Percentiles rank a stretch among this genome's conserved stretches.
Conservation (phyloP, 139 green algal species). For the Prasinococcaceae sp. region DNA sequence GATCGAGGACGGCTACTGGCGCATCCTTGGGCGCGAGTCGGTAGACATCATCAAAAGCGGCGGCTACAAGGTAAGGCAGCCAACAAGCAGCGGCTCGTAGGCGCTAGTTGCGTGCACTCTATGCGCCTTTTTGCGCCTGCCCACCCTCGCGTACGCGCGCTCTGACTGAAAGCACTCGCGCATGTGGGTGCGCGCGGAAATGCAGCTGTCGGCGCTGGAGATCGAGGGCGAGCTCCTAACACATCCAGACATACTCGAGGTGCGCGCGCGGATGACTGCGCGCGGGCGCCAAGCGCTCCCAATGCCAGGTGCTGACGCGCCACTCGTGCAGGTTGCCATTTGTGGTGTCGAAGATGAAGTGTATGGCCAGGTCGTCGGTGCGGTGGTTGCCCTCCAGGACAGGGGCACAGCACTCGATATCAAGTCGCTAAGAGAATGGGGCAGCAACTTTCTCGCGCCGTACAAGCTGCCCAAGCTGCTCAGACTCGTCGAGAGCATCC, state of each 20-base stretch:
- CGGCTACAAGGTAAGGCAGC: too few species aligned
- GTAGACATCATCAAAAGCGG: slow-evolving; percentile 92
- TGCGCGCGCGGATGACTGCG: not conserved
- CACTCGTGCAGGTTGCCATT: slow-evolving; percentile 61
- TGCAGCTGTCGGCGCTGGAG: slow-evolving; percentile 45
- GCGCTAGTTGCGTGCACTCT: too few species aligned
- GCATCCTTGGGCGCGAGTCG: slow-evolving; percentile 64
- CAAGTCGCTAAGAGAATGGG: slow-evolving; percentile 20
- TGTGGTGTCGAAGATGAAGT: slow-evolving; percentile 60
- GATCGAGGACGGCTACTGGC: slow-evolving; percentile 39
- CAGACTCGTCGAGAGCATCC: slow-evolving; percentile 42
- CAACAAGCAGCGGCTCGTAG: too few species aligned
- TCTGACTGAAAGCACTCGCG: too few species aligned
- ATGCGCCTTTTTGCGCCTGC: too few species aligned
- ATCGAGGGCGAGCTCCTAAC: slow-evolving; percentile 65
- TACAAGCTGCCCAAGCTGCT: slow-evolving; percentile 57
- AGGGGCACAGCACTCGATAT: slow-evolving; percentile 11
- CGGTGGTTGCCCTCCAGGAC: slow-evolving; percentile 22
- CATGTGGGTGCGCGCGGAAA: too few species aligned
- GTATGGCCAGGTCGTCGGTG: slow-evolving; percentile 55
- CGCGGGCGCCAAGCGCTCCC: not conserved
- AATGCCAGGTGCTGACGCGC: slow-evolving; percentile 23
- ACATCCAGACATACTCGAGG: too few species aligned
- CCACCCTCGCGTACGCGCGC: too few species aligned
- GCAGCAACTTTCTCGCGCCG: slow-evolving; percentile 28